Evolutionary conservation across 495 filamentous ascomycete genomes (phyloP).

Genomic region (Oidiodendron maius): DNA sequence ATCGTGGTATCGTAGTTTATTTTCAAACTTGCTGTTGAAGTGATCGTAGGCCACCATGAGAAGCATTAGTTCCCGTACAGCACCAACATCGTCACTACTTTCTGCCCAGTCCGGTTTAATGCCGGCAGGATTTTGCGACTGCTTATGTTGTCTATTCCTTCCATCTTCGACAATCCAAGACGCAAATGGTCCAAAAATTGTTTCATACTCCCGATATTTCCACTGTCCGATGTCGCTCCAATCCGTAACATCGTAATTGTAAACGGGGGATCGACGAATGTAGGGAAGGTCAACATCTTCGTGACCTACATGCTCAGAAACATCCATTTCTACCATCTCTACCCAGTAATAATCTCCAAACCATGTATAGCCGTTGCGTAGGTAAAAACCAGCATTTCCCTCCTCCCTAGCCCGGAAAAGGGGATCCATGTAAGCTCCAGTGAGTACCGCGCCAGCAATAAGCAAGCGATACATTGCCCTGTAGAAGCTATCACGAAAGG

Average conservation of each 20-base stretch:
- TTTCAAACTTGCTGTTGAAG: neutral
- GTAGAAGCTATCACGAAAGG: too few relatives aligned
- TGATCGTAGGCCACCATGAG: constrained; percentile 7
- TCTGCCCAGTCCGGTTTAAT: constrained; percentile 1
- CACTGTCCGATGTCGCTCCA: constrained; percentile 7
- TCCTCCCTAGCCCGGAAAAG: too few relatives aligned
- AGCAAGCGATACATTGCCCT: too few relatives aligned
- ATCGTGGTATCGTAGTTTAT: too few relatives aligned
- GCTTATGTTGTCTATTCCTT: neutral
- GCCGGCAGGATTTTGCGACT: neutral
- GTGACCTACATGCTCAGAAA: too few relatives aligned
- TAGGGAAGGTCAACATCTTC: constrained; percentile 3
- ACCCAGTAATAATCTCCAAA: too few relatives aligned
- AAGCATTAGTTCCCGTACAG: constrained; percentile 4
- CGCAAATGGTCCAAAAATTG: constrained; percentile 4
- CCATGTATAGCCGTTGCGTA: too few relatives aligned
- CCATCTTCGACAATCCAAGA: constrained; percentile 3
- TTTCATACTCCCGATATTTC: constrained; percentile 1
- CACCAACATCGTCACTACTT: neutral
- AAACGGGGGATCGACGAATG: constrained; percentile 3
- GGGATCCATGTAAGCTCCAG: too few relatives aligned
- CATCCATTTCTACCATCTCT: too few relatives aligned
- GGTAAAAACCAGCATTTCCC: too few relatives aligned
- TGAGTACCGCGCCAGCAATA: too few relatives aligned
- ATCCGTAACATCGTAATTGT: constrained; percentile 2